Evolutionary conservation across 192 early-diverging fungal species (phyloP), one percentile per base, ranked within the genome.

Genomic region (Chytriomyces sp.): DNA sequence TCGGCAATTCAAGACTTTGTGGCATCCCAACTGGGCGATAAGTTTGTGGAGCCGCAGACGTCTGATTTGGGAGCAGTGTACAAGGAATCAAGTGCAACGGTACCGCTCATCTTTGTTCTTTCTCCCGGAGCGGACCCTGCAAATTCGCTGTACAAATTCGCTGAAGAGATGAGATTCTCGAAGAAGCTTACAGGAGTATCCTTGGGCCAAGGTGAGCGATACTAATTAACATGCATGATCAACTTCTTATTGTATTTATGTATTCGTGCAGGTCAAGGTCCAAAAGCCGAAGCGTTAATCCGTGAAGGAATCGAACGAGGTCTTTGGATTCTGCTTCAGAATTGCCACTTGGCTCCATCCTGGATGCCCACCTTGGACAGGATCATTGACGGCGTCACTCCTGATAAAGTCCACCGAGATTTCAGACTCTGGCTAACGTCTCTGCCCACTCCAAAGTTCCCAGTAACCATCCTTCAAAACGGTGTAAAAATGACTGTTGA

Each of bases 401-500:
- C 78, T 11, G 88, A 89, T 74, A 86, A 86, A 63, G 88, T 89
- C 6, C 86, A 89, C 62, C 73, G 87, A 45, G 88, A 89, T 72
- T 89, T 84, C 74, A 63, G 88, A 24, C 75, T 89, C 20, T 89
- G 88, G 88, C 78, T 89, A 43, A 89, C 88, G 0, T 88, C 86
- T 7, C 87, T 88, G 77, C 88, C 88, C 28, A 87, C 88, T 0
- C 79, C 85, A 5, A 88, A 89, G 69, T 89, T 89, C 79, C 88
- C 88, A 20, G 86, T 88, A 11, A 87, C 85, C 5, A 89, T 89
- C 26, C 77, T 89, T 23, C 88, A 88, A 69, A 89, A 88, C 65
- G 88, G 88, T 23, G 88, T 89, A 7, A 89, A 89, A 67, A 88
- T 88, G 50, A 89, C 88, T 20, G 60, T 89, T 62, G 88, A 89